Percentiles rank a stretch among this genome's conserved stretches.
Conservation (phyloP, 345 rosid genomes). For the Murraya paniculata region DNA sequence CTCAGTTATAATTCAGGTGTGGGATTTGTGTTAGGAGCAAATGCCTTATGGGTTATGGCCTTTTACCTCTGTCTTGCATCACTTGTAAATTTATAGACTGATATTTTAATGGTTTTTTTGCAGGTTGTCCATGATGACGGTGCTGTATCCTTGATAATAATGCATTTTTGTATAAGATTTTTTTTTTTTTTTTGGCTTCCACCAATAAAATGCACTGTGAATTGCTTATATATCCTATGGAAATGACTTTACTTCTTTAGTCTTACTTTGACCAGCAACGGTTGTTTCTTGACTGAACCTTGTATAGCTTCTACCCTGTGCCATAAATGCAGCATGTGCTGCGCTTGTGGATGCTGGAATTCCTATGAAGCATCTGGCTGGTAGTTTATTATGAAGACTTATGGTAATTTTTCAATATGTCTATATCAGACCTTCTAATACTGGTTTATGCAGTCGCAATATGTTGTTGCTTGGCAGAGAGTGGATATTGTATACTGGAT, state of each 20-base stretch:
- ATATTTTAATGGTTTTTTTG: slow-evolving; percentile 9
- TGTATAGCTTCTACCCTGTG: slow-evolving; percentile 83
- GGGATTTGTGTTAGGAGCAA: neutral
- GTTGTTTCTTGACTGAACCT: slow-evolving; percentile 40
- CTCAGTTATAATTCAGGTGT: slow-evolving; percentile 74
- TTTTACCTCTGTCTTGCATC: neutral
- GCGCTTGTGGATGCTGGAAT: slow-evolving; percentile 98
- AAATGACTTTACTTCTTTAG: neutral
- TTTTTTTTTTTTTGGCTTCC: neutral
- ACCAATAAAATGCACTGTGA: neutral
- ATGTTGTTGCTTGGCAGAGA: slow-evolving; percentile 74
- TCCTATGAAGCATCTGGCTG: slow-evolving; percentile 91
- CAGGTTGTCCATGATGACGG: slow-evolving; percentile 93
- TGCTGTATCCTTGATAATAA: slow-evolving; percentile 74
- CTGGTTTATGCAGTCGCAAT: slow-evolving; percentile 62
- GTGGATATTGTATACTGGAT: slow-evolving; percentile 62
- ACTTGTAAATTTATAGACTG: neutral
- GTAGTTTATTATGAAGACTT: slow-evolving; percentile 32
- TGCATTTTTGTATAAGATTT: neutral
- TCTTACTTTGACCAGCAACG: neutral
- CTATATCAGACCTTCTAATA: slow-evolving; percentile 7
- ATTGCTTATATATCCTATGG: neutral
- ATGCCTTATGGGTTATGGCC: neutral
- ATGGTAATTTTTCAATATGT: neutral
- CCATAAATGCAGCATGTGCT: slow-evolving; percentile 91